Conservation (phyloP, 1,284 basidiomycete genomes). For the Pseudozyma sp. region DNA sequence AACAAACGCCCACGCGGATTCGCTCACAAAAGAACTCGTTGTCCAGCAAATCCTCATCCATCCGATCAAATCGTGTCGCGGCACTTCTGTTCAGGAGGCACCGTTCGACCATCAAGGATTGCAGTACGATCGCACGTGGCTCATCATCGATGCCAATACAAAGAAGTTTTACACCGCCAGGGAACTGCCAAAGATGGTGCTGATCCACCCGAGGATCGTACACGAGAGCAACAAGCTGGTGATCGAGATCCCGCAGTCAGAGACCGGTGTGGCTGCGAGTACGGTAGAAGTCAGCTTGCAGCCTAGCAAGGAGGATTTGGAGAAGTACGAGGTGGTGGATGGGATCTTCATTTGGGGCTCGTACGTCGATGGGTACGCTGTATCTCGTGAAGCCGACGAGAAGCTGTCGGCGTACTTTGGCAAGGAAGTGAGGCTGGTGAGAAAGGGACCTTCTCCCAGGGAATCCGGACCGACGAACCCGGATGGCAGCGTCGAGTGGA, state of each 20-base stretch:
- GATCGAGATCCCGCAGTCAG: constrained; percentile 57
- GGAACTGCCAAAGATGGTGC: constrained; percentile 62
- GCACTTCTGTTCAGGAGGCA: constrained; percentile 51
- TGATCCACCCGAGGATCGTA: constrained; percentile 55
- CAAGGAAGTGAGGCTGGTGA: constrained; percentile 53
- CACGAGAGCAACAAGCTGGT: constrained; percentile 27
- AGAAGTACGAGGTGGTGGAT: constrained; percentile 48
- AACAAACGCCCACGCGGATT: constrained; percentile 32
- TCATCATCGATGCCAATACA: constrained; percentile 59
- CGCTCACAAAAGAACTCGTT: constrained; percentile 43
- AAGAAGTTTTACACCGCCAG: constrained; percentile 60
- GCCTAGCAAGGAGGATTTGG: constrained; percentile 35
- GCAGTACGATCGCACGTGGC: constrained; percentile 61
- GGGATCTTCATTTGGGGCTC: constrained; percentile 58
- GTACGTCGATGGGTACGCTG: constrained; percentile 58
- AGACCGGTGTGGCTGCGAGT: constrained; percentile 30
- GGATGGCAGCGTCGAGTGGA: constrained; percentile 40
- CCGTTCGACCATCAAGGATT: constrained; percentile 53
- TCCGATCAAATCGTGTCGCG: constrained; percentile 64
- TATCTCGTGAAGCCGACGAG: constrained; percentile 54
- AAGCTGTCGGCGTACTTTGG: constrained; percentile 58
- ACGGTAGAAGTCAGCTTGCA: constrained; percentile 47
- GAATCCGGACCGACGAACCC: constrained; percentile 39
- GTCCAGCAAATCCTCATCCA: constrained; percentile 53
- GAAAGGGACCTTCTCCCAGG: constrained; percentile 53